Evolutionary conservation across 306 rosid species (phyloP).

Genomic region (Vicia sativa): DNA sequence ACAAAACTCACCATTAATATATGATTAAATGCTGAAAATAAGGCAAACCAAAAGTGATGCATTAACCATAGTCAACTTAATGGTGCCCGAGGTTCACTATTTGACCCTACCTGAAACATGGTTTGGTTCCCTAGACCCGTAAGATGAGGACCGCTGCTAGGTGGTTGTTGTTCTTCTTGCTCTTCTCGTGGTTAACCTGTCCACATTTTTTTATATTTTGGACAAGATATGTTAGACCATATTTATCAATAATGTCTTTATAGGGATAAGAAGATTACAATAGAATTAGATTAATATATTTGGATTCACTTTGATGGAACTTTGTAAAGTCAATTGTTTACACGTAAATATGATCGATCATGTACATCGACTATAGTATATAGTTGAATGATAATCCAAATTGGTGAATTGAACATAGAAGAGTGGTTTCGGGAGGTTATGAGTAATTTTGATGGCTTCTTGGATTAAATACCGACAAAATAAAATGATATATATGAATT

Average conservation of each 20-base stretch:
- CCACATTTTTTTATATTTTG: not conserved
- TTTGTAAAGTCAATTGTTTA: not conserved
- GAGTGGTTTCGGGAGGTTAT: too few relatives aligned
- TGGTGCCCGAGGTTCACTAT: constrained; percentile 35
- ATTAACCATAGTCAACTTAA: constrained; percentile 43
- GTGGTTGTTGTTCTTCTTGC: not conserved
- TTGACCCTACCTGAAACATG: constrained; percentile 34
- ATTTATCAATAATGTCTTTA: not conserved
- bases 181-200: constrained; percentile 17
- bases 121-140: constrained; percentile 32
- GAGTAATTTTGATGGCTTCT: too few relatives aligned
- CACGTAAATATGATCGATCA: not conserved
- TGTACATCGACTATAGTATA: too few relatives aligned
- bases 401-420: too few relatives aligned
- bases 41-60: constrained; percentile 36
- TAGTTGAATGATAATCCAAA: too few relatives aligned
- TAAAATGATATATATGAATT: too few relatives aligned
- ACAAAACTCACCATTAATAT: not conserved
- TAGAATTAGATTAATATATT: not conserved
- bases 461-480: too few relatives aligned
- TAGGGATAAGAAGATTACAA: not conserved
- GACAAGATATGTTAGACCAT: not conserved
- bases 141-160: constrained; percentile 26
- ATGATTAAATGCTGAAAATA: constrained; percentile 45
- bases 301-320: not conserved